These are phyloP conservation scores for Lasiosphaeriaceae sp. DNA, from an alignment of 495 filamentous ascomycete genomes.

Conservation along the genomic window DNA sequence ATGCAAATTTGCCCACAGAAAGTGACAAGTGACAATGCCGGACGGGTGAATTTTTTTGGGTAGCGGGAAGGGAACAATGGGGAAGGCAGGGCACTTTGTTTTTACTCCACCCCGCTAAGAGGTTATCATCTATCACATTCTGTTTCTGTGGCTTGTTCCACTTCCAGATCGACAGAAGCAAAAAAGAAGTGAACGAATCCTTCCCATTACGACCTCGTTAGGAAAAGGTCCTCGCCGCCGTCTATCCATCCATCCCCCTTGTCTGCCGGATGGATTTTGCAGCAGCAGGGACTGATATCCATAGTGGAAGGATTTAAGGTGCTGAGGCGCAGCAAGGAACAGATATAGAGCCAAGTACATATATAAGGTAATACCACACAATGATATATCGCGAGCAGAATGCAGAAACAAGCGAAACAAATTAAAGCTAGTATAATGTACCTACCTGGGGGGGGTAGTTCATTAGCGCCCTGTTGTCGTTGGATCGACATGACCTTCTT, in stretches of 20 bases:
- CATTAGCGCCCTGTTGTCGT: too few species aligned
- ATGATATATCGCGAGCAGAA: too few species aligned
- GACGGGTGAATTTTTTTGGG: neutral
- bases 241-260: too few species aligned
- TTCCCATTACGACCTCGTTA: neutral
- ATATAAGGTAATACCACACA: too few species aligned
- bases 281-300: neutral
- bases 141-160: neutral
- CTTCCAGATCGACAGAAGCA: neutral
- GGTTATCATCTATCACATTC: neutral
- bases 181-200: neutral
- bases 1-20: too few species aligned
- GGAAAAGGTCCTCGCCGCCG: too few species aligned
- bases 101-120: neutral
- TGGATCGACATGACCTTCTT: too few species aligned
- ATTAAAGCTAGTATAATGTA: too few species aligned
- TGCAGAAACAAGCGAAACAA: too few species aligned
- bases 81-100: constrained; percentile 3
- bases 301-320: constrained; percentile 25
- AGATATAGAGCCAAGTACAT: neutral
- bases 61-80: neutral
- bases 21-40: too few species aligned
- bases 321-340: constrained; percentile 21
- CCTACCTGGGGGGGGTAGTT: too few species aligned
- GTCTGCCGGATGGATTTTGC: neutral